Evolutionary conservation across 805 yeast genomes (phyloP).

Genomic region (Candida takata): DNA sequence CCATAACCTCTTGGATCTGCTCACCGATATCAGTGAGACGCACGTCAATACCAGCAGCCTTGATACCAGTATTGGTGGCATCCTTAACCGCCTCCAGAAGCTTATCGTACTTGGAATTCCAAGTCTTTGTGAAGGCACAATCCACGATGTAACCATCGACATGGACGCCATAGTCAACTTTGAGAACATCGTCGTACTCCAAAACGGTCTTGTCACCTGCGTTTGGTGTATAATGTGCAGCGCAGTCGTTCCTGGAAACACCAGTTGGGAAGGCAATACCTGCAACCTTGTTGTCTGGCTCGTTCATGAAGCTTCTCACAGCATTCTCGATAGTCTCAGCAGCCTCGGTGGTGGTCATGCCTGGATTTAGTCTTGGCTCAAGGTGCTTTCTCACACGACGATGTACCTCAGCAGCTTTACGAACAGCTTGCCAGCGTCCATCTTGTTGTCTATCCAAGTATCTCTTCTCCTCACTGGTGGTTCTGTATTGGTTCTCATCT

Average conservation of each 20-base stretch:
- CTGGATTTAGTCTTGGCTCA: conserved; percentile 70
- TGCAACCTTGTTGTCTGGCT: conserved; percentile 52
- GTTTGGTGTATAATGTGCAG: conserved; percentile 98
- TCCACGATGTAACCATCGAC: conserved; percentile 91
- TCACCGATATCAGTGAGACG: conserved; percentile 93
- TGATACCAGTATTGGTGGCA: conserved; percentile 91
- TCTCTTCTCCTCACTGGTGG: conserved; percentile 82
- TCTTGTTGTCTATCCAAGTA: conserved; percentile 58
- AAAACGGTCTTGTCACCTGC: conserved; percentile 84
- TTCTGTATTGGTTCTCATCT: conserved; percentile 57
- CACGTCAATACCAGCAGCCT: conserved; percentile 93
- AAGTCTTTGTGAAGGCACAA: conserved; percentile 89
- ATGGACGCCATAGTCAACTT: conserved; percentile 95
- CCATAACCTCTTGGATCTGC: conserved; percentile 96
- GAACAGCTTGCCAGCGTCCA: conserved; percentile 74
- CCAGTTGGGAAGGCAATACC: conserved; percentile 99
- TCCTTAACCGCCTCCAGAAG: conserved; percentile 80
- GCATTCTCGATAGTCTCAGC: conserved; percentile 87
- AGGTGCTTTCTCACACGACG: conserved; percentile 83
- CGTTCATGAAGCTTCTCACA: conserved; percentile 64
- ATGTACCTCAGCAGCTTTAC: conserved; percentile 96
- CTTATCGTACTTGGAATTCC: conserved; percentile 75
- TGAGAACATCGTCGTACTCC: conserved; percentile 86
- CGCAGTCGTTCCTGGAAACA: conserved; percentile 83
- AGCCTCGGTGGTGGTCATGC: conserved; percentile 84